Evolutionary conservation across 208 protist genomes (phyloP).

Genomic region (Tritrichomonas musculus): DNA sequence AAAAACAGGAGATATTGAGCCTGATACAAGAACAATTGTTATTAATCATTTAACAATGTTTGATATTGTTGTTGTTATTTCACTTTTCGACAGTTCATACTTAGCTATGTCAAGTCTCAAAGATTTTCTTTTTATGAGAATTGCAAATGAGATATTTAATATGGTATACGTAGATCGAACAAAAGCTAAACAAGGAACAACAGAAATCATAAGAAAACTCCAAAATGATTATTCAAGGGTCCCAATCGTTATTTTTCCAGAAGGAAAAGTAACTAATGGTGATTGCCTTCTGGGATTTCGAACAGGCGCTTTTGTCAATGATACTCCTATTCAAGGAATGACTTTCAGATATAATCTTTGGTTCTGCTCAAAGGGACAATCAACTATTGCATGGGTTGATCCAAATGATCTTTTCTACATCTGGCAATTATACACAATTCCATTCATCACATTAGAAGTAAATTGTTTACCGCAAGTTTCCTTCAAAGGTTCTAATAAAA

Average conservation of each 20-base stretch:
- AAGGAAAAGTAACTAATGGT: slow-evolving; percentile 23
- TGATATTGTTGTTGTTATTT: background rate
- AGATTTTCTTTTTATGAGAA: background rate
- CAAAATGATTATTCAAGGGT: background rate
- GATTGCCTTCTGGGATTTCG: background rate
- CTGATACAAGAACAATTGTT: background rate
- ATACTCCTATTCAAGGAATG: background rate
- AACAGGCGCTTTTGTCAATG: background rate
- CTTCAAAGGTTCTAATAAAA: background rate
- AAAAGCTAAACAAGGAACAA: background rate
- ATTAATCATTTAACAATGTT: background rate
- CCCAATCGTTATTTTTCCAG: background rate
- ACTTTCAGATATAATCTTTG: background rate
- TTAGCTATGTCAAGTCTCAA: background rate
- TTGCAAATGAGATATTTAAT: background rate
- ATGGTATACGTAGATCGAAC: background rate
- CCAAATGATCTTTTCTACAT: background rate
- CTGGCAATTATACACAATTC: background rate
- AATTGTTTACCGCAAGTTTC: background rate
- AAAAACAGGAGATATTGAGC: background rate
- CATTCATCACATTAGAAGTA: background rate
- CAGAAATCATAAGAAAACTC: background rate
- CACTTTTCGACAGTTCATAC: no score
- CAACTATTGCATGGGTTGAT: background rate
- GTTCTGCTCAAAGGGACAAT: background rate